These are phyloP conservation scores for Aegilops longissima DNA, from an alignment of 176 grass and related monocot species.

Conservation along the genomic window DNA sequence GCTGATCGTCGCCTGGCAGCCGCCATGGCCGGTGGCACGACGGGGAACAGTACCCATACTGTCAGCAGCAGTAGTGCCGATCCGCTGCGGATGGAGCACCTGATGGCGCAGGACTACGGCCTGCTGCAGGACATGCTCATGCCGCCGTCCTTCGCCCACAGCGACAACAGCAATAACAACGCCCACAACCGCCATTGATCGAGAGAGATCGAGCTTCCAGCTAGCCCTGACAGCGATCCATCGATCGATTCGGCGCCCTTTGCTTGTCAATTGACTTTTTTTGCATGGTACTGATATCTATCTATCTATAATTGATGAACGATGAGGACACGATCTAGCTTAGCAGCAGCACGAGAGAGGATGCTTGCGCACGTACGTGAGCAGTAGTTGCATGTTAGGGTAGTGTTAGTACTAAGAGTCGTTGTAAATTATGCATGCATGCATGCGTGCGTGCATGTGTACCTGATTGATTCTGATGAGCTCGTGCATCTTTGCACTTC, in stretches of 20 bases:
- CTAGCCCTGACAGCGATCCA: constrained; percentile 6
- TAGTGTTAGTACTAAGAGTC: not conserved
- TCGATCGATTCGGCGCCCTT: not conserved
- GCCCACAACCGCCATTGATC: not conserved
- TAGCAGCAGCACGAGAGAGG: not conserved
- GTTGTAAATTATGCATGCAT: constrained; percentile 9
- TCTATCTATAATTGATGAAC: not conserved
- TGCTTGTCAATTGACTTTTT: constrained; percentile 20
- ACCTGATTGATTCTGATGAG: not conserved
- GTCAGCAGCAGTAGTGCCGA: not conserved
- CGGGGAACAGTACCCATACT: not conserved
- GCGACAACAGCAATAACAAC: constrained; percentile 4
- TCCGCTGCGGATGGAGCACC: constrained; percentile 52
- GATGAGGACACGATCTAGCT: constrained; percentile 1
- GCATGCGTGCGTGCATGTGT: not conserved
- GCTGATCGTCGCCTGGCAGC: too few species aligned
- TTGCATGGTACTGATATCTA: not conserved
- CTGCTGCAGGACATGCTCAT: constrained; percentile 84
- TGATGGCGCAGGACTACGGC: constrained; percentile 68
- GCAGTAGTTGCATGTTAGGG: not conserved
- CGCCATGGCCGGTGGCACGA: constrained; percentile 7
- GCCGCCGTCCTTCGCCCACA: constrained; percentile 51
- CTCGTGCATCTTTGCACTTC: constrained; percentile 1
- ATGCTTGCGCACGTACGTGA: not conserved
- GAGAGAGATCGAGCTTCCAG: not conserved